Evolutionary conservation across 345 rosid genomes (phyloP).

Genomic region (Camelina hispida): DNA sequence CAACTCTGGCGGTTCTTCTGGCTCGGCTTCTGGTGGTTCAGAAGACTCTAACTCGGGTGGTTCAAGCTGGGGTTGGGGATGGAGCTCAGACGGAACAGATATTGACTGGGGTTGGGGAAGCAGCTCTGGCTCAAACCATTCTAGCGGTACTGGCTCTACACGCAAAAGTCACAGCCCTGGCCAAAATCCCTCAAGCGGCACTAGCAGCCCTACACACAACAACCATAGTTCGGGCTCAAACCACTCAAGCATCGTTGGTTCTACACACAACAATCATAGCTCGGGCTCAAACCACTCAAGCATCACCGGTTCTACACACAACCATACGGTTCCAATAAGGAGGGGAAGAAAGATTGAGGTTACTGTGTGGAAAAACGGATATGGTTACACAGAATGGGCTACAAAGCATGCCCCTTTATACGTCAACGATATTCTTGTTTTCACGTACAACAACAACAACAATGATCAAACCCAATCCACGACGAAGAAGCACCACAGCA

Average conservation of each 20-base stretch:
- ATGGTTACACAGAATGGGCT: background rate
- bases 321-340: background rate
- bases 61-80: conserved; percentile 28
- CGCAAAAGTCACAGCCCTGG: background rate
- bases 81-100: conserved; percentile 20
- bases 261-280: background rate
- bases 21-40: conserved; percentile 12
- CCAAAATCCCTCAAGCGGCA: conserved; percentile 8
- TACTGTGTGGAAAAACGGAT: conserved; percentile 16
- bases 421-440: conserved; percentile 10
- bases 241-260: background rate
- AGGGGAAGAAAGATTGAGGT: background rate
- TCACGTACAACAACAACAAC: background rate
- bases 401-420: conserved; percentile 1
- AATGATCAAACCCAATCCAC: conserved; percentile 4
- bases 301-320: background rate
- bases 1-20: conserved; percentile 15
- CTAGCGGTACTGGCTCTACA: conserved; percentile 8
- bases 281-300: conserved; percentile 15
- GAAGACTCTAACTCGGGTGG: conserved; percentile 11
- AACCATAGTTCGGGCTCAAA: background rate
- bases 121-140: conserved; percentile 22
- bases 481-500: background rate
- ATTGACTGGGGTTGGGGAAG: conserved; percentile 22
- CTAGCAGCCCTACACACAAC: conserved; percentile 11